Evolutionary conservation across 495 filamentous ascomycete genomes (phyloP).

Genomic region (Aspergillus diversus): DNA sequence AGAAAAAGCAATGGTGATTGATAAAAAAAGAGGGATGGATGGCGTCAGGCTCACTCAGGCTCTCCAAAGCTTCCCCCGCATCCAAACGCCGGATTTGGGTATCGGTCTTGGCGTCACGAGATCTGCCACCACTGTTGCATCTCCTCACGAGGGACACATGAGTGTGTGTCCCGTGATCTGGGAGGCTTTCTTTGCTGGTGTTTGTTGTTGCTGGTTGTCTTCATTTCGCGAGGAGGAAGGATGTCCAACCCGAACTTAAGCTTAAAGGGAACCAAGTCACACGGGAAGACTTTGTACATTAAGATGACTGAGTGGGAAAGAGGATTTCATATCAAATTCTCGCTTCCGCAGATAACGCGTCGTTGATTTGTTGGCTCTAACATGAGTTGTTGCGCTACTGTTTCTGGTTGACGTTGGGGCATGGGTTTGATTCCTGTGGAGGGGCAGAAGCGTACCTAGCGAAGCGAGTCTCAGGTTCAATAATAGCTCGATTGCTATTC

Average conservation of each 20-base stretch:
- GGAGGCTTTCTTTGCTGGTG: too few species aligned
- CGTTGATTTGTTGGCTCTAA: background rate
- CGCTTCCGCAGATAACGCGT: background rate
- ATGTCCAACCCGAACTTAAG: too few species aligned
- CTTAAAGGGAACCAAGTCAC: too few species aligned
- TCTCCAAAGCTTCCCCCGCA: conserved; percentile 13
- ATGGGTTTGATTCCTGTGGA: background rate
- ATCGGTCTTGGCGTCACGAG: conserved; percentile 18
- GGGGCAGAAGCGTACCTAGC: background rate
- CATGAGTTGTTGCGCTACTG: background rate
- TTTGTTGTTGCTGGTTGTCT: too few species aligned
- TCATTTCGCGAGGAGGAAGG: too few species aligned
- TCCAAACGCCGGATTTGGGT: conserved; percentile 1
- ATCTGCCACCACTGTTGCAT: background rate
- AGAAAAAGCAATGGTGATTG: background rate
- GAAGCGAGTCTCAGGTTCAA: background rate
- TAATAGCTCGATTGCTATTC: background rate
- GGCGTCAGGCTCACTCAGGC: conserved; percentile 2
- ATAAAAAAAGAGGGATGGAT: background rate
- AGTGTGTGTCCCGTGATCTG: too few species aligned
- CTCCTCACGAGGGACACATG: background rate
- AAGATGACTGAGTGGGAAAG: background rate
- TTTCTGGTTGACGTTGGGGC: background rate
- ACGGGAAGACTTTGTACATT: background rate
- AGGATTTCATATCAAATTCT: background rate